Conservation (phyloP, 2,329 filamentous ascomycete genomes). For the Colletotrichum trifolii region DNA sequence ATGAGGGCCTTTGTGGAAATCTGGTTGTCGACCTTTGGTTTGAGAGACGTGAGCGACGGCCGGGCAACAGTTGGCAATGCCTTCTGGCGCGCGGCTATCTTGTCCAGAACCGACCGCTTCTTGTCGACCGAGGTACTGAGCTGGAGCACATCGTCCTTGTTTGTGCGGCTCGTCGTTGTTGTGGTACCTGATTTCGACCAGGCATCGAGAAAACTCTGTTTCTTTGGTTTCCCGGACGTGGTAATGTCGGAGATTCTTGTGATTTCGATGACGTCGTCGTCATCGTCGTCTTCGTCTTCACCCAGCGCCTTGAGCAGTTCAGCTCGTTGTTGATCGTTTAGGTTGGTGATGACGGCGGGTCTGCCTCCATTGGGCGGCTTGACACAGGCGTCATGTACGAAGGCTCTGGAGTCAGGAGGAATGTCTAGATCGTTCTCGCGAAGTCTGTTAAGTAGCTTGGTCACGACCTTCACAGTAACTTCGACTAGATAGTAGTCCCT, state of each 20-base stretch:
- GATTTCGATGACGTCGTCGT: slow-evolving; percentile 64
- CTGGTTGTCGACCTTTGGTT: slow-evolving; percentile 29
- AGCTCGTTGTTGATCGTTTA: slow-evolving; percentile 85
- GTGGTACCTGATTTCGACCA: slow-evolving; percentile 65
- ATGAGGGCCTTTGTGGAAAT: slow-evolving; percentile 35
- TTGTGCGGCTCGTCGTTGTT: slow-evolving; percentile 46
- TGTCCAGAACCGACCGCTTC: slow-evolving; percentile 55
- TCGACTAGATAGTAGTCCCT: slow-evolving; percentile 87
- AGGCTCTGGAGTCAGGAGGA: slow-evolving; percentile 66
- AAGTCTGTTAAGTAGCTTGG: slow-evolving; percentile 86
- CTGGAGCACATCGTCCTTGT: slow-evolving; percentile 59
- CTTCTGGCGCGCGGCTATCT: slow-evolving; percentile 53
- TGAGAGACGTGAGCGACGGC: slow-evolving; percentile 18
- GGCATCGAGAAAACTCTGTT: slow-evolving; percentile 69
- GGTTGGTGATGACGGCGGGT: slow-evolving; percentile 77
- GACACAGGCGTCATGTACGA: slow-evolving; percentile 75
- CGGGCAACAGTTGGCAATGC: slow-evolving; percentile 26
- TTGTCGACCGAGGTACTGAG: slow-evolving; percentile 60
- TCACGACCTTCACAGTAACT: slow-evolving; percentile 83
- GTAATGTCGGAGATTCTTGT: slow-evolving; percentile 51
- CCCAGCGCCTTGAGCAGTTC: slow-evolving; percentile 76
- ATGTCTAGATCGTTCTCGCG: slow-evolving; percentile 81
- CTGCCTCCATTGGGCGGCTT: slow-evolving; percentile 61
- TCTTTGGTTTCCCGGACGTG: slow-evolving; percentile 56
- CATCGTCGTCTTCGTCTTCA: slow-evolving; percentile 45